A percentile compares a stretch with the other conserved stretches of the same genome.
phyloP scores from a whole-genome alignment of 176 grass and related monocot species.

The Microstegium vimineum region DNA sequence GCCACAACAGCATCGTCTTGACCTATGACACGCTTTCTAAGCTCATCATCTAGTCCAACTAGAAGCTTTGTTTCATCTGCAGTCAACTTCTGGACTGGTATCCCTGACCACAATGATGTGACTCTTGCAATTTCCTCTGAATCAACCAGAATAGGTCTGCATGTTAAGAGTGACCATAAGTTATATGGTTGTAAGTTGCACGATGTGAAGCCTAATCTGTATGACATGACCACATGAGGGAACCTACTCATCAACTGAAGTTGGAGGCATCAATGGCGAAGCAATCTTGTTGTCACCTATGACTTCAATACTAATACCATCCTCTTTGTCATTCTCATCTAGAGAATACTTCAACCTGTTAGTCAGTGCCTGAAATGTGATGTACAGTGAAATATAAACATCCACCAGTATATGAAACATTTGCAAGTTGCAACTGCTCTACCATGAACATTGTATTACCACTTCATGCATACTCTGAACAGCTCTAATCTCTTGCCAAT shows the following conservation, averaged over 20 bases:
- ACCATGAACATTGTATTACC: slow-evolving; percentile 42
- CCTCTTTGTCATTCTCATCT: slow-evolving; percentile 49
- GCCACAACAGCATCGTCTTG: slow-evolving; percentile 87
- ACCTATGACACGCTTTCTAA: slow-evolving; percentile 87
- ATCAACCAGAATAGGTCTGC: slow-evolving; percentile 63
- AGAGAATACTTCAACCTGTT: slow-evolving; percentile 84
- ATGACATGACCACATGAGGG: slow-evolving; percentile 18
- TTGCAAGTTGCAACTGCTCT: slow-evolving; percentile 1
- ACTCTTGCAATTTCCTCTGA: slow-evolving; percentile 91
- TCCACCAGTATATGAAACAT: slow-evolving; percentile 20
- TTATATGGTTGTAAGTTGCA: slow-evolving; percentile 2
- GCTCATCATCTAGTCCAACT: slow-evolving; percentile 72
- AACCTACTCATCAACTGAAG: slow-evolving; percentile 60
- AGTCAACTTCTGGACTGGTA: slow-evolving; percentile 85
- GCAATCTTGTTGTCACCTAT: slow-evolving; percentile 22
- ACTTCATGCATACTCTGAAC: slow-evolving; percentile 85
- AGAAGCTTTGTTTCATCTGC: slow-evolving; percentile 81
- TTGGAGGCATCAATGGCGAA: slow-evolving; percentile 15
- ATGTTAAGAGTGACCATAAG: slow-evolving; percentile 8
- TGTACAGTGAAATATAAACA: slow-evolving; percentile 18
- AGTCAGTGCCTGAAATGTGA: slow-evolving; percentile 53
- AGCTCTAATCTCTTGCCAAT: slow-evolving; percentile 96
- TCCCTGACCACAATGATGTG: slow-evolving; percentile 87
- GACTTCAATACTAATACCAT: slow-evolving; percentile 28
- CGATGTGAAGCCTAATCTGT: neutral